Percentiles rank a stretch among this genome's conserved stretches.
Evolutionary conservation across 139 green algal species (phyloP).

Genomic region (Zygnema cylindricum): DNA sequence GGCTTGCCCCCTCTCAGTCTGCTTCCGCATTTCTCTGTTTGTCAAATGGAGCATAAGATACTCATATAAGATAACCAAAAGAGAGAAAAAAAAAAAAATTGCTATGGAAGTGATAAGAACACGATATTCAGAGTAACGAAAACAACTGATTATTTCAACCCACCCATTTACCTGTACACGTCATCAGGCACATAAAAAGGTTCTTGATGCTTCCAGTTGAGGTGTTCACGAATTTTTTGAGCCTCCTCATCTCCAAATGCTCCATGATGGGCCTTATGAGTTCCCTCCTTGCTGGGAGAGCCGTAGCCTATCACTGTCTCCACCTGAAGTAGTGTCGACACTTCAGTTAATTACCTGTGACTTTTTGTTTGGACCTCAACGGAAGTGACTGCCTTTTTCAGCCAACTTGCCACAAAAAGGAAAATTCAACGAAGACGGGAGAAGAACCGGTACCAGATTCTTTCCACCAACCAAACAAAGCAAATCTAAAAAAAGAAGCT

Average conservation of each 20-base stretch:
- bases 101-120: conserved; percentile 1
- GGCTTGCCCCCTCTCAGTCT: neutral
- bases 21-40: conserved; percentile 14
- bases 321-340: conserved; percentile 47
- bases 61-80: neutral
- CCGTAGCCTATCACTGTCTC: conserved; percentile 44
- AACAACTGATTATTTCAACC: neutral
- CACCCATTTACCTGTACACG: conserved; percentile 70
- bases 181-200: conserved; percentile 92
- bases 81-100: conserved; percentile 16
- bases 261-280: conserved; percentile 35
- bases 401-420: too few species aligned
- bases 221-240: conserved; percentile 12
- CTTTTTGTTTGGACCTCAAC: too few species aligned
- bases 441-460: too few species aligned
- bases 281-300: conserved; percentile 43
- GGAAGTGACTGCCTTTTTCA: too few species aligned
- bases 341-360: too few species aligned
- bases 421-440: too few species aligned
- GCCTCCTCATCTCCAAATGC: conserved; percentile 49
- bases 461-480: too few species aligned
- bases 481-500: too few species aligned
- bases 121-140: conserved; percentile 2
- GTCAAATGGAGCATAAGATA: neutral
- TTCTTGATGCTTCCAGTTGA: conserved; percentile 58